phyloP scores from a whole-genome alignment of 2,329 filamentous ascomycete species.

The Diaporthe sp. region DNA sequence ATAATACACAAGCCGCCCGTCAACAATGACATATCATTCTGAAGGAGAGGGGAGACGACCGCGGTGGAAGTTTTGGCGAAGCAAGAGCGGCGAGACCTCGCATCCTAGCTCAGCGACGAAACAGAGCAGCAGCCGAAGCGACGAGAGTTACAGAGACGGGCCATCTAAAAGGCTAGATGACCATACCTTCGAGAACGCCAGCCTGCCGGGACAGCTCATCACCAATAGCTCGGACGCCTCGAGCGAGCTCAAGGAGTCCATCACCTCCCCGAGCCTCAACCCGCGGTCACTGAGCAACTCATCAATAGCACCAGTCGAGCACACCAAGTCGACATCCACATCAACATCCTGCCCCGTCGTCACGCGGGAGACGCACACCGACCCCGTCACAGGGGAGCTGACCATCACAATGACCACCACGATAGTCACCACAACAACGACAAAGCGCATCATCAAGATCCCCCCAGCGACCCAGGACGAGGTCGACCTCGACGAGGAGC shows the following conservation, averaged over 20 bases:
- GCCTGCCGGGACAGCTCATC: not conserved
- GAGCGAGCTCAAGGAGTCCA: conserved; percentile 15
- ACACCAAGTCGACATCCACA: not conserved
- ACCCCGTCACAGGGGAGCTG: not conserved
- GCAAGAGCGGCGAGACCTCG: not conserved
- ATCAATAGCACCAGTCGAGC: conserved; percentile 14
- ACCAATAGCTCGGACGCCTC: not conserved
- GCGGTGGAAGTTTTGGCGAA: conserved; percentile 22
- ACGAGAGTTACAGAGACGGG: not conserved
- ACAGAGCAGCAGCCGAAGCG: conserved; percentile 10
- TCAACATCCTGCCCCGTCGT: conserved; percentile 9
- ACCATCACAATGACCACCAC: not conserved
- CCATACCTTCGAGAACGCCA: not conserved
- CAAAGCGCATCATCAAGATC: conserved; percentile 8
- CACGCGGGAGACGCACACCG: conserved; percentile 8
- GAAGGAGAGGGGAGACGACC: not conserved
- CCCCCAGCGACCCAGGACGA: not conserved
- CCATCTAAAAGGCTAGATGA: not conserved
- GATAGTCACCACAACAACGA: not conserved
- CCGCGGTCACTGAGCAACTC: conserved; percentile 3
- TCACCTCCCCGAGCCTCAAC: not conserved
- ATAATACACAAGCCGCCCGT: not conserved
- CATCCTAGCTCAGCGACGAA: not conserved
- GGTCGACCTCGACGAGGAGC: conserved; percentile 13
- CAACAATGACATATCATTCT: not conserved